phyloP scores from a whole-genome alignment of 352 stramenopile genomes.

The Phytophthora fragariae region DNA sequence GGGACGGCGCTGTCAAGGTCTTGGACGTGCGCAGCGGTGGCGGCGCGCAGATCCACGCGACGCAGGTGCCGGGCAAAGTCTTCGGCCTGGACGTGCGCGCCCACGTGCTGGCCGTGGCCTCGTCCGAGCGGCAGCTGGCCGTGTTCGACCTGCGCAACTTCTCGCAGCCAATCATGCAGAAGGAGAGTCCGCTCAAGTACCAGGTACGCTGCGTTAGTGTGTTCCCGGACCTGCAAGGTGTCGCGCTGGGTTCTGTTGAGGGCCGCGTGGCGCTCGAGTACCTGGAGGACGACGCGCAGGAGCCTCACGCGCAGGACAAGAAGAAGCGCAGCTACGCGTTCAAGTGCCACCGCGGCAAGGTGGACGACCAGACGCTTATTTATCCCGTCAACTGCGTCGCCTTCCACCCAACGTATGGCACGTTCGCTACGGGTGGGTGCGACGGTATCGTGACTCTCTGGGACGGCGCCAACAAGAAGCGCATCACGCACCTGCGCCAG shows the following conservation, averaged over 20 bases:
- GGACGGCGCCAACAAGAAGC: constrained; percentile 97
- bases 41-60: constrained; percentile 58
- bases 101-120: constrained; percentile 69
- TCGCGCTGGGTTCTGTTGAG: constrained; percentile 96
- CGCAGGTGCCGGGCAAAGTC: constrained; percentile 60
- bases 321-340: constrained; percentile 95
- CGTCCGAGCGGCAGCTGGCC: constrained; percentile 60
- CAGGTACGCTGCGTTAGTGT: constrained; percentile 91
- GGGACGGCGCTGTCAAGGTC: constrained; percentile 70
- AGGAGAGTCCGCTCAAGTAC: constrained; percentile 90
- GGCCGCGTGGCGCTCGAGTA: constrained; percentile 98
- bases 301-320: constrained; percentile 2
- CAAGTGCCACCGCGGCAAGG: constrained; percentile 96
- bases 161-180: constrained; percentile 59
- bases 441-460: constrained; percentile 94
- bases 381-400: constrained; percentile 97
- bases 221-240: constrained; percentile 79
- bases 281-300: constrained; percentile 63
- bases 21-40: constrained; percentile 73
- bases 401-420: constrained; percentile 95
- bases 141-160: constrained; percentile 90
- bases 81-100: constrained; percentile 71
- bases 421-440: constrained; percentile 96
- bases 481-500: constrained; percentile 86
- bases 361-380: constrained; percentile 84